Base-by-base conservation (phyloP, 768 basidiomycete species). In the Boletellus emodensis region DNA sequence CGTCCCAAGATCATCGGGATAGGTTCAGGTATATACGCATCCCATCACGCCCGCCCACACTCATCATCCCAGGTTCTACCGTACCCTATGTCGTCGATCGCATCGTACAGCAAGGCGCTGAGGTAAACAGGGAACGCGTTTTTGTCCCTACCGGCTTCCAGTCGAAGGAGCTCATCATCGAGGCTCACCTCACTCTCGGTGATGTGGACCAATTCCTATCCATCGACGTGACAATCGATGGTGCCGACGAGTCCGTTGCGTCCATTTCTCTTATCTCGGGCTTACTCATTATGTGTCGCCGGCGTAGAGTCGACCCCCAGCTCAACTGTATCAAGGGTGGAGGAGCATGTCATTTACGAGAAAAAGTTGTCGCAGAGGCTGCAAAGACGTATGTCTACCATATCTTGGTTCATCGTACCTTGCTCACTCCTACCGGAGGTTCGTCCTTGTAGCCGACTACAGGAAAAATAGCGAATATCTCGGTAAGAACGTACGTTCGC, bases 251-350 rank as follows among this genome's bases (percentile, higher is more conserved):
- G 91, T 94, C 57, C 57, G 90, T 69, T 1, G 8, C 39, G 1
- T 45, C 14, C 33, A 22, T 35, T 34, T 9, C 17, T 20, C 35
- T 42, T 13, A 6, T 40, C 11, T 24, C 17, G 22, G 17, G 9
- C 28, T 49, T 17, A 51, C 18, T 14, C 51, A 42, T 39, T 26
- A 26, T 1, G 24, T 22, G 30, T 36, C 5, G 5, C 33, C 22
- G 12, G 40, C 40, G 28, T 63, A 95, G 94, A 71, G 92, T 96
- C 20, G 94, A 97, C 67, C 68, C 76, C 37, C 69, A 81, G 36
- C 75, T 99, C 45, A 94, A 98, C 70, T 89, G 89, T 54, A 94
- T 99, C 72, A 98, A 99, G 71, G 95, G 91, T 7, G 95, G 95
- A 49, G 95, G 95, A 3, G 95, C 93, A 1, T 97, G 95, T 66